Base-by-base conservation (phyloP, 2,329 filamentous ascomycete species). In the Trichoderma arundinaceum region DNA sequence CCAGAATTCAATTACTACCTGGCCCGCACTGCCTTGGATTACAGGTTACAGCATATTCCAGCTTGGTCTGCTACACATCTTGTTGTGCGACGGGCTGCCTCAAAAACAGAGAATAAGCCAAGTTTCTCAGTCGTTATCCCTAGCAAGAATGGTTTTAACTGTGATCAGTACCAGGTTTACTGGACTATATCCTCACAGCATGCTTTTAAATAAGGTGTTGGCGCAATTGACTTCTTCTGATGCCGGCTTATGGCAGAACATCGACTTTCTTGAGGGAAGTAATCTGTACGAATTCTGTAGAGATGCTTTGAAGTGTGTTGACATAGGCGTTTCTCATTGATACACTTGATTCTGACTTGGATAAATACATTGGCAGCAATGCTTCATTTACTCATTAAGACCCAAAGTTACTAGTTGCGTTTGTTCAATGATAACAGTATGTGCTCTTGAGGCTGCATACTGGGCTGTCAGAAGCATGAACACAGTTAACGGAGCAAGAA, bases 21-120 rank as follows among this genome's bases (percentile, higher is more conserved):
- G 57, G 62, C 46, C 51, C 3, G 54, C 54, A 17, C 35, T 65
- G 38, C 62, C 62, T 1, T 65, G 62, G 62, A 65, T 59, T 44
- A 41, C 62, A 1, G 53, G 53, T n/a, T 65, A 65, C 53, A 65
- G 43, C 39, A 43, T 53, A 48, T 65, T 65, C 22, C 62, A 65
- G 46, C 28, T 57, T 12, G 46, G 7, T 2, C 33, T 65, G 3
- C 28, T 65, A n/a, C 44, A 49, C 10, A 38, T 64, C 8, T 15
- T 49, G 17, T 39, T 52, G n/a, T 52, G 53, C 33, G 46, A 49
- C 7, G 43, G 22, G 17, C 13, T 38, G 9, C 44, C 62, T 8
- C 39, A 52, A 2, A 51, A 35, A n/a, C 19, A 28, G 46, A 60
- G 33, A 39, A n/a, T 28, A 17, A 19, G n/a, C 32, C 43, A 35